These are phyloP conservation scores for Dioscorea zingiberensis DNA, from an alignment of 106 monocot species.

Conservation along the genomic window DNA sequence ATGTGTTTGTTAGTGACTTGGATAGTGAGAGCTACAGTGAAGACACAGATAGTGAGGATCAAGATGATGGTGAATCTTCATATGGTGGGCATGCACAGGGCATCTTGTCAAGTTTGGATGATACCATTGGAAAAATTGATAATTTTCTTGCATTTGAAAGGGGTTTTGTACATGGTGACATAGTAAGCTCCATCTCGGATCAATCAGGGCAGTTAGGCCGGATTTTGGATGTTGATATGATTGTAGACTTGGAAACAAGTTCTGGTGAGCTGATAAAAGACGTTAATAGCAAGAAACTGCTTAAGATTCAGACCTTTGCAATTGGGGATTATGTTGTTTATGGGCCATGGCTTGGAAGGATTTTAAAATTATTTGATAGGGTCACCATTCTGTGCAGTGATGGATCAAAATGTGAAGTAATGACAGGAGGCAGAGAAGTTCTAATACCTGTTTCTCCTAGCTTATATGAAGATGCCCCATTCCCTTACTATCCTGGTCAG, in stretches of 20 bases:
- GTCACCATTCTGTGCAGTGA: conserved; percentile 67
- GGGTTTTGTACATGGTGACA: conserved; percentile 70
- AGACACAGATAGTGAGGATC: conserved; percentile 67
- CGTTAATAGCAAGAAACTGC: conserved; percentile 62
- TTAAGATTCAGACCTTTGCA: conserved; percentile 48
- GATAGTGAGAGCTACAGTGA: conserved; percentile 66
- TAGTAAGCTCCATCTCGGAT: conserved; percentile 54
- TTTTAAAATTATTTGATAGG: conserved; percentile 39
- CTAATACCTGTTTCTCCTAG: conserved; percentile 36
- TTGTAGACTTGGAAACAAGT: conserved; percentile 59
- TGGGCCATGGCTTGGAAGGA: conserved; percentile 80
- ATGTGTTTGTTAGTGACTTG: conserved; percentile 42
- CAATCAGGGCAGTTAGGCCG: conserved; percentile 72
- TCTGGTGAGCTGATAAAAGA: conserved; percentile 54
- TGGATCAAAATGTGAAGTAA: conserved; percentile 59
- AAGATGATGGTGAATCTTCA: conserved; percentile 47
- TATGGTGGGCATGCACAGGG: conserved; percentile 64
- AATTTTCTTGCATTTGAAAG: conserved; percentile 78
- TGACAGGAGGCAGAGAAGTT: conserved; percentile 40
- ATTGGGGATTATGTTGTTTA: conserved; percentile 63
- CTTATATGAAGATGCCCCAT: conserved; percentile 48
- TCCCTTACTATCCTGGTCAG: conserved; percentile 63
- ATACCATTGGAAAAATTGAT: conserved; percentile 78
- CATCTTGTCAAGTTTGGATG: conserved; percentile 71
- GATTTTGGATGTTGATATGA: conserved; percentile 62